Conservation (phyloP, 148 eudicot species). For the Cornus controversa region DNA sequence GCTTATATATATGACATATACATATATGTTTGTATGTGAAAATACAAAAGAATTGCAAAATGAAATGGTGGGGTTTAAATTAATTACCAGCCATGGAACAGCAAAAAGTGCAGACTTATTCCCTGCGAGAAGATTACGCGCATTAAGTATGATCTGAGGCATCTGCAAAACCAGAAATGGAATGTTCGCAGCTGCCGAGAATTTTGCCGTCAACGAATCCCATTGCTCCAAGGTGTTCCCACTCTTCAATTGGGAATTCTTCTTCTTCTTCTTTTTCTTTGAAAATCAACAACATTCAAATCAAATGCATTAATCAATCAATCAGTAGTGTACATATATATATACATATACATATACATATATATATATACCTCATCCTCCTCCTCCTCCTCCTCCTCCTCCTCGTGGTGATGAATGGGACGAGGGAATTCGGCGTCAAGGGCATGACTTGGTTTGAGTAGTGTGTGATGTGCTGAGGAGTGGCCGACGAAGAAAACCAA, state of each 20-base stretch:
- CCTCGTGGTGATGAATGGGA: conserved; percentile 23
- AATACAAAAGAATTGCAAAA: neutral
- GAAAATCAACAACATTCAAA: too few relatives aligned
- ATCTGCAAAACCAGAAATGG: conserved; percentile 88
- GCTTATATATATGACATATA: too few relatives aligned
- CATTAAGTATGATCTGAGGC: conserved; percentile 89
- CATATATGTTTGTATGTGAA: neutral
- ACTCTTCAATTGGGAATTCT: conserved; percentile 11
- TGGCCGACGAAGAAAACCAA: neutral
- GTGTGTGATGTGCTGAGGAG: conserved; percentile 9
- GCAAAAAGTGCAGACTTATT: conserved; percentile 75
- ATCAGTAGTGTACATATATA: too few relatives aligned
- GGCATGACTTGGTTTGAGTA: conserved; percentile 39
- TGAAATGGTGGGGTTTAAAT: neutral
- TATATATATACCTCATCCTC: too few relatives aligned
- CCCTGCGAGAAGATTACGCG: conserved; percentile 79
- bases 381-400: neutral
- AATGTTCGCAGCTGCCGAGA: conserved; percentile 79
- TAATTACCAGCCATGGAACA: conserved; percentile 89
- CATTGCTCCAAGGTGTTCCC: conserved; percentile 57
- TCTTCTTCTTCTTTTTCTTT: too few relatives aligned
- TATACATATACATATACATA: too few relatives aligned
- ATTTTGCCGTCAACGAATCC: conserved; percentile 81
- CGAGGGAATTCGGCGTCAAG: conserved; percentile 42
- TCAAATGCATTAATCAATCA: too few relatives aligned